These are phyloP conservation scores for Nepenthes gracilis DNA, from an alignment of 148 eudicot species.

Conservation along the genomic window DNA sequence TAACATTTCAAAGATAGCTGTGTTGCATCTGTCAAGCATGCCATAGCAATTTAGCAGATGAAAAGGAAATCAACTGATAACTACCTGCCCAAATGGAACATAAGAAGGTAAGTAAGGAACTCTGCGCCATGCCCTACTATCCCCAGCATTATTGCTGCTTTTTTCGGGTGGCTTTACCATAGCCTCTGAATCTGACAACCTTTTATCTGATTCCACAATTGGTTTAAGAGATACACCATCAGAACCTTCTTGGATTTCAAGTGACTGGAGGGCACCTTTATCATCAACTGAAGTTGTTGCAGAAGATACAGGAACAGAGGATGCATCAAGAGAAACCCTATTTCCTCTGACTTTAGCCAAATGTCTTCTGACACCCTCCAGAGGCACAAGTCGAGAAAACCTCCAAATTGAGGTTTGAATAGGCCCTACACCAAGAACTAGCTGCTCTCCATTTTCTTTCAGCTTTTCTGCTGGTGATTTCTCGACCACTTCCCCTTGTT, in stretches of 20 bases:
- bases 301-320: conserved; percentile 29
- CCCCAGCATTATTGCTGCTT: conserved; percentile 22
- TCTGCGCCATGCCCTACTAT: conserved; percentile 55
- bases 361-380: conserved; percentile 67
- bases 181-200: conserved; percentile 23
- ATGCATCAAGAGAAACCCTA: conserved; percentile 25
- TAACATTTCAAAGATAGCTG: too few species aligned
- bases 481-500: conserved; percentile 21
- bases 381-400: conserved; percentile 83
- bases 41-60: too few species aligned
- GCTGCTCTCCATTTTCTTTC: conserved; percentile 60
- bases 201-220: conserved; percentile 35
- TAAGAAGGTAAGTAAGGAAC: conserved; percentile 90
- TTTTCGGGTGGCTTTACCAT: conserved; percentile 34
- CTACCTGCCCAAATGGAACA: conserved; percentile 98
- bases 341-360: conserved; percentile 43
- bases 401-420: conserved; percentile 92
- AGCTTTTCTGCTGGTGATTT: conserved; percentile 35
- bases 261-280: conserved; percentile 47
- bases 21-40: too few species aligned
- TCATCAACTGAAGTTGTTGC: conserved; percentile 34
- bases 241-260: conserved; percentile 88
- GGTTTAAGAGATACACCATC: conserved; percentile 88
- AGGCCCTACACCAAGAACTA: conserved; percentile 94
- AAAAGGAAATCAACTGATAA: not conserved